A percentile compares a stretch with the other conserved stretches of the same genome.
phyloP scores from a whole-genome alignment of 805 yeast genomes.

The Nakazawaea wyomingensis region DNA sequence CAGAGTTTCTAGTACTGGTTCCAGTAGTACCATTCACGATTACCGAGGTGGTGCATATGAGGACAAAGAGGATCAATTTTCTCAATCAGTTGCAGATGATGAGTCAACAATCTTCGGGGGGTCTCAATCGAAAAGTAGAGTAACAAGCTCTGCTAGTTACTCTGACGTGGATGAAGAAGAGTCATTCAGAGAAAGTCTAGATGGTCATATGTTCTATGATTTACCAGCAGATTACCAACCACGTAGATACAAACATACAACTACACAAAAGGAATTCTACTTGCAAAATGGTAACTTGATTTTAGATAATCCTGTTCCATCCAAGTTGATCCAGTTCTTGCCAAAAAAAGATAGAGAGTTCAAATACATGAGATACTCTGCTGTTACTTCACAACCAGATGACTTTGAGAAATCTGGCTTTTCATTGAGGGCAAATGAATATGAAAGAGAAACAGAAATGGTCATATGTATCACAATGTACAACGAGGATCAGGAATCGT shows the following conservation, averaged over 20 bases:
- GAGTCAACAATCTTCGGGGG: constrained; percentile 5
- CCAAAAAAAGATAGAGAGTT: constrained; percentile 92
- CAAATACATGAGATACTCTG: constrained; percentile 94
- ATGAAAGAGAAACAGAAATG: constrained; percentile 87
- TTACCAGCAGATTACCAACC: constrained; percentile 29
- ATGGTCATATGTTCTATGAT: constrained; percentile 26
- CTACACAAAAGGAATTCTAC: constrained; percentile 56
- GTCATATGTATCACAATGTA: constrained; percentile 95
- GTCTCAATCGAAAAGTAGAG: neutral
- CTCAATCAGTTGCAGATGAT: constrained; percentile 1
- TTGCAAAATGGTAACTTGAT: constrained; percentile 80
- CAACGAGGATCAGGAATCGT: constrained; percentile 85
- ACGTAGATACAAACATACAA: constrained; percentile 29
- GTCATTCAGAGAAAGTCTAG: constrained; percentile 18
- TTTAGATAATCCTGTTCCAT: constrained; percentile 91
- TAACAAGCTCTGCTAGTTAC: neutral
- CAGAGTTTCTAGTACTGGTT: constrained; percentile 5
- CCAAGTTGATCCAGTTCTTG: constrained; percentile 75
- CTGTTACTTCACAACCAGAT: constrained; percentile 92
- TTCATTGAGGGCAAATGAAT: constrained; percentile 77
- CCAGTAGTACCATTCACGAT: constrained; percentile 1
- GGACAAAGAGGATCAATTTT: constrained; percentile 1
- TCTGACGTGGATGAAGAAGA: constrained; percentile 7
- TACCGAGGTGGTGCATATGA: neutral
- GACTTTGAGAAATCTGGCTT: constrained; percentile 77